These are phyloP conservation scores for Tetrastigma voinierianum DNA, from an alignment of 164 flowering plant species.

Conservation along the genomic window DNA sequence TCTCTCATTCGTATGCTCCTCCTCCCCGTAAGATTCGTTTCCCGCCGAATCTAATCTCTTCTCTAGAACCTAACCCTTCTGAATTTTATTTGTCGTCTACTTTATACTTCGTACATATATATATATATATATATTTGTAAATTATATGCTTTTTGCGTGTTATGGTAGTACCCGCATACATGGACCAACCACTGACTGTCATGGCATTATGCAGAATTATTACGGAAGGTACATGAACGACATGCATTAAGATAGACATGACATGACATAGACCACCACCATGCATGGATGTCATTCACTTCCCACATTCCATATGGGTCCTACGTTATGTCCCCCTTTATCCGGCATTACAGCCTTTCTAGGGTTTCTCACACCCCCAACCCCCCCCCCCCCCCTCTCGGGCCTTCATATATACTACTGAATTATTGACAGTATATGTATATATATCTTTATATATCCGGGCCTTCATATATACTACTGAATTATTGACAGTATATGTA, in stretches of 20 bases:
- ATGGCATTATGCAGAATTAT: too few species aligned
- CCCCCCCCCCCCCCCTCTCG: too few species aligned
- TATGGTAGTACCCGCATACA: too few species aligned
- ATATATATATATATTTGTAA: too few species aligned
- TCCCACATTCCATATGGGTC: constrained; percentile 28
- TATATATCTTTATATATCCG: too few species aligned
- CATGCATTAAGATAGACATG: constrained; percentile 15
- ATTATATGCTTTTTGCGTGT: too few species aligned
- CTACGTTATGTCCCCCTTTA: constrained; percentile 27
- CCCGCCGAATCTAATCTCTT: constrained; percentile 5
- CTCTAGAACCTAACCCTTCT: neutral
- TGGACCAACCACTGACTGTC: too few species aligned
- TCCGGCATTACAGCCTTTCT: constrained; percentile 29
- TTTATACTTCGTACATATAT: too few species aligned
- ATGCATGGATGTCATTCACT: constrained; percentile 18
- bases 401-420: too few species aligned
- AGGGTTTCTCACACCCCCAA: constrained; percentile 22
- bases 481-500: too few species aligned
- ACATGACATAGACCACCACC: constrained; percentile 1
- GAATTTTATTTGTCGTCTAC: too few species aligned
- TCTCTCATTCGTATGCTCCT: neutral
- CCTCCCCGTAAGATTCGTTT: neutral
- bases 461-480: too few species aligned
- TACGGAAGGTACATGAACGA: neutral
- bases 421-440: neutral